phyloP scores from a whole-genome alignment of 164 flowering plant species.

The Stephania yunnanensis region DNA sequence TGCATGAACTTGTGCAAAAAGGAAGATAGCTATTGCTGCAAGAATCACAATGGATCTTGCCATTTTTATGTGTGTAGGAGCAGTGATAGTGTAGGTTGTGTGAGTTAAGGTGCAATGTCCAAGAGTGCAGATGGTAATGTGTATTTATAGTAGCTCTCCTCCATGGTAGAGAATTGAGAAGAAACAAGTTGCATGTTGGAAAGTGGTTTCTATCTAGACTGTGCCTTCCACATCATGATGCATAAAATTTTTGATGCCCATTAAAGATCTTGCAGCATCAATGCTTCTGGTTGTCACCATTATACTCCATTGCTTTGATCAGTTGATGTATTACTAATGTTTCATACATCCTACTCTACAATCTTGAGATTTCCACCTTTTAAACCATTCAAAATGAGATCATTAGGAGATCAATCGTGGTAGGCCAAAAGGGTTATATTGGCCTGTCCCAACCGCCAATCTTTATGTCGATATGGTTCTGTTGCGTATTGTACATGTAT shows the following conservation, averaged over 20 bases:
- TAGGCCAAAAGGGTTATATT: not conserved
- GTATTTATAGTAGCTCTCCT: not conserved
- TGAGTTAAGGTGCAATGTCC: not conserved
- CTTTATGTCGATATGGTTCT: too few species aligned
- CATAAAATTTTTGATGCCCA: not conserved
- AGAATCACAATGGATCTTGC: conserved; percentile 5
- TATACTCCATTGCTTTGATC: not conserved
- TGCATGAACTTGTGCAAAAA: conserved; percentile 2
- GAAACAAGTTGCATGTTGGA: not conserved
- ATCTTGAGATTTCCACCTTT: not conserved
- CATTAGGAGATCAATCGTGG: not conserved
- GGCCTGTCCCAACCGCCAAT: not conserved
- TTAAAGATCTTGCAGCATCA: not conserved
- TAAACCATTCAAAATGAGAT: not conserved
- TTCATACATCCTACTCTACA: not conserved
- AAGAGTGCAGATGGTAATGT: not conserved
- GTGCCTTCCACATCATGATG: not conserved
- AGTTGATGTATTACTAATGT: not conserved
- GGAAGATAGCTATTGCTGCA: not conserved
- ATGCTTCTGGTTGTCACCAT: not conserved
- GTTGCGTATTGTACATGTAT: too few species aligned
- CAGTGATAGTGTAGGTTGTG: not conserved
- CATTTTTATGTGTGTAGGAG: not conserved
- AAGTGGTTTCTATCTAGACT: not conserved
- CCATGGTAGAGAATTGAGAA: not conserved